A percentile compares a stretch with the other conserved stretches of the same genome.
Conservation (phyloP, 495 filamentous ascomycete genomes). For the Neurospora sp. region DNA sequence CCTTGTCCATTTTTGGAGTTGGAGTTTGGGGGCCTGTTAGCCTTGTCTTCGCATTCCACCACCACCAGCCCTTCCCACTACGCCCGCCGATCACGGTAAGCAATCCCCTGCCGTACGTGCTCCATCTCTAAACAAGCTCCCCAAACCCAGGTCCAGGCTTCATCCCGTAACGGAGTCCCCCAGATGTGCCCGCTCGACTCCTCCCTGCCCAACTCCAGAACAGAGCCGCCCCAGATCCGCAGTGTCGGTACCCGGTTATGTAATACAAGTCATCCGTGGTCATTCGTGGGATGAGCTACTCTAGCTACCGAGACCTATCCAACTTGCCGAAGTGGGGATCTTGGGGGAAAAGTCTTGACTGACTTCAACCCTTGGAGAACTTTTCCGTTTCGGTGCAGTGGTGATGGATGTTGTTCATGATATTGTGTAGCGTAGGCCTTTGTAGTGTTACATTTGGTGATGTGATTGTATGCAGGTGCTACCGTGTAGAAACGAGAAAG, state of each 20-base stretch:
- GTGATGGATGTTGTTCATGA: too few relatives aligned
- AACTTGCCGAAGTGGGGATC: not conserved
- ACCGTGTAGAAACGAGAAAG: too few relatives aligned
- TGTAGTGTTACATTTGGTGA: too few relatives aligned
- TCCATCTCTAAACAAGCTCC: not conserved
- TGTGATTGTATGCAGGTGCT: too few relatives aligned
- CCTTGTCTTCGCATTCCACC: too few relatives aligned
- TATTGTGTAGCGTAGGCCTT: too few relatives aligned
- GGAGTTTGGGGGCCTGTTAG: too few relatives aligned
- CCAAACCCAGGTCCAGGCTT: not conserved
- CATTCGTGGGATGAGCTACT: not conserved
- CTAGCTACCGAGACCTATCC: not conserved
- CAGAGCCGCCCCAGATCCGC: not conserved
- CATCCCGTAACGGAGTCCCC: not conserved
- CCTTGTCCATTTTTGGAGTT: not conserved
- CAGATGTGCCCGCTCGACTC: not conserved
- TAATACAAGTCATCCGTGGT: not conserved
- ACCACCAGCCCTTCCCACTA: not conserved
- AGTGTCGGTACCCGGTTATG: not conserved
- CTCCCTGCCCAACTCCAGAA: not conserved
- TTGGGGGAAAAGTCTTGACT: too few relatives aligned
- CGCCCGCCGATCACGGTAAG: not conserved
- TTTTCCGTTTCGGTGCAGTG: too few relatives aligned
- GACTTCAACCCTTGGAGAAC: too few relatives aligned
- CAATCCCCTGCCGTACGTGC: not conserved